Percentiles rank a stretch among this genome's conserved stretches.
These are phyloP conservation scores for Nepenthes alata DNA, from an alignment of 179 eudicot genomes.

Conservation along the genomic window DNA sequence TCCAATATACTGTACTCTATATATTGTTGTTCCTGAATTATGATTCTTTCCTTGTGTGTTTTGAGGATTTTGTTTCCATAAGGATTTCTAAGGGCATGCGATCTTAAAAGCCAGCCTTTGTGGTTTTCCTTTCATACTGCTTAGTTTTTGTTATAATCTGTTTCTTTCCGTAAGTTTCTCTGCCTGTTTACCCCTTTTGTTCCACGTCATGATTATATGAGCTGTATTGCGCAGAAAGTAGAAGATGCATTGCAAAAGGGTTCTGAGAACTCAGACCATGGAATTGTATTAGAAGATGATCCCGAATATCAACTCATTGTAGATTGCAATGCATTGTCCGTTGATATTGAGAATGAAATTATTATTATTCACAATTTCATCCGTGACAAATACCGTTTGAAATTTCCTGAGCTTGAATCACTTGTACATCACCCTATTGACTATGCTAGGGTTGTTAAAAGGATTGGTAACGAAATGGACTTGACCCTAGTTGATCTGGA, in stretches of 20 bases:
- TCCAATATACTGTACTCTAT: not conserved
- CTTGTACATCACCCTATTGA: slow-evolving; percentile 97
- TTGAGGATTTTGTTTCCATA: not conserved
- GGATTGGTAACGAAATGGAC: slow-evolving; percentile 81
- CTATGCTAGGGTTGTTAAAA: slow-evolving; percentile 89
- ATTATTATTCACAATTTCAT: slow-evolving; percentile 79
- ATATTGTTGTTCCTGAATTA: not conserved
- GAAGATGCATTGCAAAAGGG: slow-evolving; percentile 71
- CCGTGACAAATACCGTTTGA: slow-evolving; percentile 81
- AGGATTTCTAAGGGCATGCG: not conserved
- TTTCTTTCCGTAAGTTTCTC: not conserved
- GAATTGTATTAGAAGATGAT: slow-evolving; percentile 80
- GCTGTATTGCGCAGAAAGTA: slow-evolving; percentile 58
- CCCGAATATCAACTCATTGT: slow-evolving; percentile 89
- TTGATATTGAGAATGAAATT: slow-evolving; percentile 89
- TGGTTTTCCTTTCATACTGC: not conserved
- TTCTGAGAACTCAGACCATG: slow-evolving; percentile 42
- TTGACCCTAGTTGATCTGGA: slow-evolving; percentile 89
- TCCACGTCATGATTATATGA: slow-evolving; percentile 1
- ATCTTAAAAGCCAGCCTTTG: not conserved
- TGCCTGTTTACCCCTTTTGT: not conserved
- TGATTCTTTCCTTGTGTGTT: not conserved
- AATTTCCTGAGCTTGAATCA: slow-evolving; percentile 93
- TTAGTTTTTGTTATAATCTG: not conserved
- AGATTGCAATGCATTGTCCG: slow-evolving; percentile 79